These are phyloP conservation scores for Elongisporangium undulatum DNA, from an alignment of 352 stramenopile genomes.

Conservation along the genomic window DNA sequence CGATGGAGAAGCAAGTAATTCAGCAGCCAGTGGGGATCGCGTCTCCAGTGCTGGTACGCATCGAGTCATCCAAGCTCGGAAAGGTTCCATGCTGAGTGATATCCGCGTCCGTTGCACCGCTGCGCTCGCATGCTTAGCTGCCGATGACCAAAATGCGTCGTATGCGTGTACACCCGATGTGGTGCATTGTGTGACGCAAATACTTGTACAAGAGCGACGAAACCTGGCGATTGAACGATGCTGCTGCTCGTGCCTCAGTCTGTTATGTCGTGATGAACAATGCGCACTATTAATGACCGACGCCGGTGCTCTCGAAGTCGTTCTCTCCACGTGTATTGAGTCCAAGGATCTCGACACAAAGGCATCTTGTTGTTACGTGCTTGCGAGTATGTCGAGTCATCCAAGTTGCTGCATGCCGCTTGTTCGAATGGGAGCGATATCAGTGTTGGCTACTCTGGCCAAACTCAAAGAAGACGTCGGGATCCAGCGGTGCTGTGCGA, in stretches of 20 bases:
- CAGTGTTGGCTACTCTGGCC: constrained; percentile 49
- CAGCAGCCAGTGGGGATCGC: neutral
- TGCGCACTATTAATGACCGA: constrained; percentile 52
- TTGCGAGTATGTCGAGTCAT: constrained; percentile 73
- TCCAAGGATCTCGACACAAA: constrained; percentile 64
- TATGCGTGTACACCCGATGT: constrained; percentile 46
- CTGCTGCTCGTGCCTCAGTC: constrained; percentile 65
- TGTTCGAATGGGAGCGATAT: constrained; percentile 43
- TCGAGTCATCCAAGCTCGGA: neutral
- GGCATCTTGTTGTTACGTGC: constrained; percentile 65
- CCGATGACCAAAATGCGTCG: constrained; percentile 26
- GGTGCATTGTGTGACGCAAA: constrained; percentile 46
- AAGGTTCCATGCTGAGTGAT: constrained; percentile 24
- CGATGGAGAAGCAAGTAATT: neutral
- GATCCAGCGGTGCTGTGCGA: constrained; percentile 65
- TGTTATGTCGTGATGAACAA: constrained; percentile 64
- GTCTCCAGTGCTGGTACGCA: neutral
- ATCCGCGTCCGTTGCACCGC: constrained; percentile 61
- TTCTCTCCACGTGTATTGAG: constrained; percentile 56
- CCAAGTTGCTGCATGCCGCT: constrained; percentile 49
- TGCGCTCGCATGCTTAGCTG: constrained; percentile 55
- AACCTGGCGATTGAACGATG: constrained; percentile 64
- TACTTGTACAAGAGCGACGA: constrained; percentile 41
- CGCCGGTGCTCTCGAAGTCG: constrained; percentile 40
- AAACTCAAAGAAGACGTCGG: constrained; percentile 39